Base-by-base conservation (phyloP, 164 flowering plant species). In the Tinospora cordifolia region DNA sequence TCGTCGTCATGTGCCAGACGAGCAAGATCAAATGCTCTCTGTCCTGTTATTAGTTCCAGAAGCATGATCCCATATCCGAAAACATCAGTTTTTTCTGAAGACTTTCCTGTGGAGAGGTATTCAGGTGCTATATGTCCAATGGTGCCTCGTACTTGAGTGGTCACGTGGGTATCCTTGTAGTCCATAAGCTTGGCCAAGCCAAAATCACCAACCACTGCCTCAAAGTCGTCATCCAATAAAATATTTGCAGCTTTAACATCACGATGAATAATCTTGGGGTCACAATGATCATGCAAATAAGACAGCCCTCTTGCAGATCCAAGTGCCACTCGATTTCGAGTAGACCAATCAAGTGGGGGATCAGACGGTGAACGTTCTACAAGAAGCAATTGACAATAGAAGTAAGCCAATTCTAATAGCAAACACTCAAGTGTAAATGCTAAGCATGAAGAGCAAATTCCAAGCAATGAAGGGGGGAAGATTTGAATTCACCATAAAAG, bases 201-300 rank as follows among this genome's bases (percentile, higher is more conserved):
- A 80, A 91, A 91, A 77, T 91, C 97, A 14, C 97, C 97, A 70
- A 91, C 97, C 73, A 91, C 91, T 58, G 97, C 97, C 82, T 91
- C 97, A 78, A 87, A 91, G 68, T 88, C 93, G 77, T 90, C 93
- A 75, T 90, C 93, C 75, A 90, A 79, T 79, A 90, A 82, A 73
- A 91, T 91, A 68, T 91, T 89, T 60, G 97, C 97, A 72, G 97
- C 97, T 84, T 91, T 91, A 36, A 91, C 97, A 79, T 91, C 97
- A 66, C 97, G 92, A 27, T 91, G 97, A 72, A 91, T 91, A 69
- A 90, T 90, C 79, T 88, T 90, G 5, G 96, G 96, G 76, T 90
- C 92, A 81, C 96, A 88, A 74, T 90, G 94, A 79, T 91, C 97
- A 69, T 91, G 97, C 78, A 91, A 77, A 80, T 91, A 89, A 62